Evolutionary conservation across 2,329 filamentous ascomycete species (phyloP).

Genomic region (Leptoxyphium fumago): DNA sequence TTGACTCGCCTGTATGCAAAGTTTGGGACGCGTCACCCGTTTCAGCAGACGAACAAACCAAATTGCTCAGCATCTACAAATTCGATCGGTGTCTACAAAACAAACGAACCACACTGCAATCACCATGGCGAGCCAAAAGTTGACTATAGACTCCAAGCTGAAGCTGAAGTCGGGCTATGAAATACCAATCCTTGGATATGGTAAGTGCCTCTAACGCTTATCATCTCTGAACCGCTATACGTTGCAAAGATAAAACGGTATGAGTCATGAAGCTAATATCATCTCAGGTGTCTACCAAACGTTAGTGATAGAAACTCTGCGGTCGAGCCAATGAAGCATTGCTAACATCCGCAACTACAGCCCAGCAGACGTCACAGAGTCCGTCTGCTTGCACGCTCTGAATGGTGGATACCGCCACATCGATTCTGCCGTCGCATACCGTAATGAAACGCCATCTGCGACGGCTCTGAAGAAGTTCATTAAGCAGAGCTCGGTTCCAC

Average conservation of each 20-base stretch:
- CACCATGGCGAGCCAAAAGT: constrained; percentile 8
- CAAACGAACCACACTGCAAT: not conserved
- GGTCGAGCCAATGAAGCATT: not conserved
- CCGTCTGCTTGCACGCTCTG: constrained; percentile 42
- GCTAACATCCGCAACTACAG: constrained; percentile 18
- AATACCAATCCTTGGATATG: constrained; percentile 46
- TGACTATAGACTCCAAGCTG: constrained; percentile 34
- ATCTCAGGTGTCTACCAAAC: constrained; percentile 21
- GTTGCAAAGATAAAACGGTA: not conserved
- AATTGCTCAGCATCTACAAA: not conserved
- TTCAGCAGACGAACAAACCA: no score
- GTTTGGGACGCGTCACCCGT: no score
- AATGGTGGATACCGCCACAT: constrained; percentile 44
- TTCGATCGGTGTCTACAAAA: not conserved
- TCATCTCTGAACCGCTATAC: not conserved
- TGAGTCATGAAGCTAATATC: not conserved
- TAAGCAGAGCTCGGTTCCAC: constrained; percentile 30
- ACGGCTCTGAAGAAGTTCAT: constrained; percentile 32
- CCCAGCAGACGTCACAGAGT: constrained; percentile 41
- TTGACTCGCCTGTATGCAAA: no score
- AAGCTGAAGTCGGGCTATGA: constrained; percentile 45
- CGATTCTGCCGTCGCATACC: constrained; percentile 43
- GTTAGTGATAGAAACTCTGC: constrained; percentile 7
- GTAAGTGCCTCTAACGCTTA: constrained; percentile 23
- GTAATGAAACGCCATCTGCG: constrained; percentile 42